These are phyloP conservation scores for Eutrema japonicum DNA, from an alignment of 345 rosid genomes.

Conservation along the genomic window DNA sequence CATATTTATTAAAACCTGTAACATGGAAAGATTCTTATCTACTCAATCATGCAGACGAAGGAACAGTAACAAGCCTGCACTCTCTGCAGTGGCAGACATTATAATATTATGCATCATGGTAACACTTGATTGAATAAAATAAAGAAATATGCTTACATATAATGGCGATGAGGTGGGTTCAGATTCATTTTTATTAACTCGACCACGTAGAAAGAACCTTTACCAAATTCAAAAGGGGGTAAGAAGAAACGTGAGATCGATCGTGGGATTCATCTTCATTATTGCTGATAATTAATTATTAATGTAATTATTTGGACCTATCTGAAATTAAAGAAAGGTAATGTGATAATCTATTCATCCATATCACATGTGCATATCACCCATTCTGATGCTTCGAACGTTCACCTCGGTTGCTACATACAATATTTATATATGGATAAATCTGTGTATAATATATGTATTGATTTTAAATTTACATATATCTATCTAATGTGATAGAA, in stretches of 20 bases:
- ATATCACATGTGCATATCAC: conserved; percentile 38
- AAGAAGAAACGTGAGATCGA: conserved; percentile 35
- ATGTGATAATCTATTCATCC: conserved; percentile 26
- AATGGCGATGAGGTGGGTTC: conserved; percentile 41
- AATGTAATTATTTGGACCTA: conserved; percentile 31
- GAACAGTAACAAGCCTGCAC: conserved; percentile 43
- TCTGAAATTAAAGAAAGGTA: conserved; percentile 34
- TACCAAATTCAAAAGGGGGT: conserved; percentile 19
- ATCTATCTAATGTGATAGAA: background rate
- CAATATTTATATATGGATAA: background rate
- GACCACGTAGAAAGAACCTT: conserved; percentile 25
- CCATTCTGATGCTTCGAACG: conserved; percentile 35
- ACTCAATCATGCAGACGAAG: conserved; percentile 52
- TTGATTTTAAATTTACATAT: background rate
- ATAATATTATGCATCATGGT: conserved; percentile 20
- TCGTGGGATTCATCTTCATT: conserved; percentile 37
- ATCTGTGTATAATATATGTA: background rate
- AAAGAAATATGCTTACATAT: conserved; percentile 8
- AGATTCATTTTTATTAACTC: background rate
- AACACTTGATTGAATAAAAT: conserved; percentile 20
- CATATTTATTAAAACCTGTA: conserved; percentile 35
- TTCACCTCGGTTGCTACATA: conserved; percentile 35
- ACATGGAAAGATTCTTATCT: conserved; percentile 77
- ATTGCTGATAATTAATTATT: conserved; percentile 7
- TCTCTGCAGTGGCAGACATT: conserved; percentile 32